These are phyloP conservation scores for Xylariales sp. DNA, from an alignment of 2,329 filamentous ascomycete species.

Conservation along the genomic window DNA sequence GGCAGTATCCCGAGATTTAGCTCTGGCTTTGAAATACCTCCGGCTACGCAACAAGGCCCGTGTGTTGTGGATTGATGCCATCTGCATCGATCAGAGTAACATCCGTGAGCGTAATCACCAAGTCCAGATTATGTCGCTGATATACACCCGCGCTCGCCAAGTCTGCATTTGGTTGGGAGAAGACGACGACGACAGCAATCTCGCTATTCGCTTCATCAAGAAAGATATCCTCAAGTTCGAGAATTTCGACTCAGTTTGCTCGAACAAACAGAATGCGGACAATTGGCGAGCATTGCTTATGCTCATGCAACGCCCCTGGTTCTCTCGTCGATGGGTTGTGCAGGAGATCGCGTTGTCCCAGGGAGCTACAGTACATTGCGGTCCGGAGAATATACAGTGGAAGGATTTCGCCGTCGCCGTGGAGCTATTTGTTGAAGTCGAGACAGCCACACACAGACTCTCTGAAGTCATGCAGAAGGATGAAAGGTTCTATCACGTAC, in stretches of 20 bases:
- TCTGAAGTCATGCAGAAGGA: slow-evolving; percentile 31
- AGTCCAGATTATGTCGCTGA: too few relatives aligned
- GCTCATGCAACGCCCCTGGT: slow-evolving; percentile 35
- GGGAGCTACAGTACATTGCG: slow-evolving; percentile 31
- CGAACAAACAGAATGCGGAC: slow-evolving; percentile 13
- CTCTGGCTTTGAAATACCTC: not conserved
- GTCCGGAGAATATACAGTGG: slow-evolving; percentile 30
- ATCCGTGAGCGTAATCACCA: too few relatives aligned
- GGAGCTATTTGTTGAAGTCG: slow-evolving; percentile 32
- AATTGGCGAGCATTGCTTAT: slow-evolving; percentile 28
- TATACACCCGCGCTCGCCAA: too few relatives aligned
- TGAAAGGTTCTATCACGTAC: slow-evolving; percentile 20
- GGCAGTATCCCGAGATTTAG: not conserved
- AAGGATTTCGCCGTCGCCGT: slow-evolving; percentile 32
- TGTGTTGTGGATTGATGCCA: too few relatives aligned
- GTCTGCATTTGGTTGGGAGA: too few relatives aligned
- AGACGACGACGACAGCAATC: too few relatives aligned
- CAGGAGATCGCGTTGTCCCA: slow-evolving; percentile 35
- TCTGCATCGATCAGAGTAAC: too few relatives aligned
- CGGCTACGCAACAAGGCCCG: not conserved
- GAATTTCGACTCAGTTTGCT: slow-evolving; percentile 10
- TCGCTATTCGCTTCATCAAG: too few relatives aligned
- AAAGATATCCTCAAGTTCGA: not conserved
- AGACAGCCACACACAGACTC: slow-evolving; percentile 26
- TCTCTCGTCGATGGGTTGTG: slow-evolving; percentile 36